Base-by-base conservation (phyloP, 78 protist genomes). In the Dictyostelium firmibasis region DNA sequence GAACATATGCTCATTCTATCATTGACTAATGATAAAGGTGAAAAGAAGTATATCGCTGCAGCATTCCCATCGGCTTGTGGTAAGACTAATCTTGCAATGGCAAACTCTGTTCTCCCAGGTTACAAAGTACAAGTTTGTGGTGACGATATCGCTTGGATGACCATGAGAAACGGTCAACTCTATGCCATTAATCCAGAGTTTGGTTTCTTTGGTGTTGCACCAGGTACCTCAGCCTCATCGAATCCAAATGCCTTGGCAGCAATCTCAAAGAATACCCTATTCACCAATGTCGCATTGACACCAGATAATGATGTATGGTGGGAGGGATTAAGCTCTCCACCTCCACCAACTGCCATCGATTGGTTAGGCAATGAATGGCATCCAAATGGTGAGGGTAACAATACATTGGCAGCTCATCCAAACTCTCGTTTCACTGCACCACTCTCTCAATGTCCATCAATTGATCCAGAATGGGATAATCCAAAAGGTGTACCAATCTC, bases 181-280 rank as follows among this genome's bases (percentile, higher is more conserved):
- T 36, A 72, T 36, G 99, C 99, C 3, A 87, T 97, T 84, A 98
- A 98, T 91, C 98, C 98, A 62, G 99, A 98, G 78, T 33, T 67
- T n/a, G 99, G 99, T 43, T 96, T 92, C 98, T 98, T 98, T 94
- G 99, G 99, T 41, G 98, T 98, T 2, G 98, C 98, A n/a, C 98
- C 98, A 20, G 99, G 99, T 41, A 98, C 99, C 1, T 77, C 96
- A 1, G 20, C 89, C 29, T 33, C 91, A 6, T 85, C 98, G 23
- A 98, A 98, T 76, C 96, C 96, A 31, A 91, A 96, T 64, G 98
- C 98, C n/a, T 87, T 98, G 91, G 44, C 44, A 3, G 43, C 98
- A 18, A 91, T 97, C 50, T 27, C 78, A 38, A 38, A 75, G 3
- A 95, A 98, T 92, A 83, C 97, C 18, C 11, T 98, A 29, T 98